A percentile compares a stretch with the other conserved stretches of the same genome.
phyloP scores from a whole-genome alignment of 495 filamentous ascomycete species.

The Tricharina praecox region DNA sequence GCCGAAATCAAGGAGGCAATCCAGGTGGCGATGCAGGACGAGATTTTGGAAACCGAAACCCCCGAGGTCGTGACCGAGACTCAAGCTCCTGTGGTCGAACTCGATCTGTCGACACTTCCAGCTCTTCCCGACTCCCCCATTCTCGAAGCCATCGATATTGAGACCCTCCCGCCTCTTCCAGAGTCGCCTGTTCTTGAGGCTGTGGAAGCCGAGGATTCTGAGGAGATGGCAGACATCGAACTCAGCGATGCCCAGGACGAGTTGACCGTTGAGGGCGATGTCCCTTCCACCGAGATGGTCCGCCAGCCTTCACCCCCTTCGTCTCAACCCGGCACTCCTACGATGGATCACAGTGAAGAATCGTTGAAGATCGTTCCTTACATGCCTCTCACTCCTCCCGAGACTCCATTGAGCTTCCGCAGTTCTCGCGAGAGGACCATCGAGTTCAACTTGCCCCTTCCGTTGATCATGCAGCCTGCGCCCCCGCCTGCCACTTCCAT shows the following conservation, averaged over 20 bases:
- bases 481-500: background rate
- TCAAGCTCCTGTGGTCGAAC: background rate
- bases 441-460: conserved; percentile 2
- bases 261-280: background rate
- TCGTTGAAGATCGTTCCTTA: conserved; percentile 2
- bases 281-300: background rate
- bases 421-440: background rate
- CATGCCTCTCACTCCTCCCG: conserved; percentile 4
- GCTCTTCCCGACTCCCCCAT: background rate
- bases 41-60: background rate
- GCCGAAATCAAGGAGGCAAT: background rate
- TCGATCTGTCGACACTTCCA: too few relatives aligned
- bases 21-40: background rate
- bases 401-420: background rate
- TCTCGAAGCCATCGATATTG: background rate
- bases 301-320: background rate
- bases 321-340: background rate
- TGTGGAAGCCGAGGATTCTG: background rate
- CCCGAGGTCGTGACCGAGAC: background rate
- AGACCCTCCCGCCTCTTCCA: background rate
- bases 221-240: background rate
- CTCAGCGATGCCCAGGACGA: background rate
- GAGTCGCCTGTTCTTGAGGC: conserved; percentile 3
- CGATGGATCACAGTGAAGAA: background rate
- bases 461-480: background rate